Percentiles rank a stretch among this genome's conserved stretches.
These are phyloP conservation scores for Curvularia hawaiiensis DNA, from an alignment of 2,329 filamentous ascomycete species.

Conservation along the genomic window DNA sequence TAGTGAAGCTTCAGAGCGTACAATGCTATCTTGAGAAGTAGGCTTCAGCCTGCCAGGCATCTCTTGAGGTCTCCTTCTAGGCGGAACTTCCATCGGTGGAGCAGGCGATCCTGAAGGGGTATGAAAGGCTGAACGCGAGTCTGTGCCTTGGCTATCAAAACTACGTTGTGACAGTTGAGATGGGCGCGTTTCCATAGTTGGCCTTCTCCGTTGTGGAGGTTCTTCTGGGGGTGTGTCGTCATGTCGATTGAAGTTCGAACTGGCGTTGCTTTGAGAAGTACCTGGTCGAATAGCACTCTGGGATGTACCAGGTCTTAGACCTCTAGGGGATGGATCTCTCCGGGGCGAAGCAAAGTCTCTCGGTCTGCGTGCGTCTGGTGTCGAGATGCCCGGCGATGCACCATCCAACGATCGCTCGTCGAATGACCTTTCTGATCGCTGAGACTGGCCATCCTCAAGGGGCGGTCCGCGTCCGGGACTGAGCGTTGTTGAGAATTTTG, in stretches of 20 bases:
- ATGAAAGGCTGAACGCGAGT: slow-evolving; percentile 28
- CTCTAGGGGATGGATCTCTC: slow-evolving; percentile 42
- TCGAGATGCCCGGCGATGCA: slow-evolving; percentile 23
- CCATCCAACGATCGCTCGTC: slow-evolving; percentile 36
- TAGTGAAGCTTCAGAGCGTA: slow-evolving; percentile 11
- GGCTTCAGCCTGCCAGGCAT: slow-evolving; percentile 38
- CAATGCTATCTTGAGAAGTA: slow-evolving; percentile 15
- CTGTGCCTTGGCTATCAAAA: slow-evolving; percentile 29
- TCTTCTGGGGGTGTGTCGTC: slow-evolving; percentile 39
- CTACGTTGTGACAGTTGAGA: slow-evolving; percentile 36
- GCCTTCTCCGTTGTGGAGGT: slow-evolving; percentile 66
- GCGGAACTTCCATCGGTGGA: slow-evolving; percentile 33
- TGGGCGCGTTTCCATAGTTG: slow-evolving; percentile 64
- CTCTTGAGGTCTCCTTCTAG: slow-evolving; percentile 32
- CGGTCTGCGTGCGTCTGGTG: slow-evolving; percentile 36
- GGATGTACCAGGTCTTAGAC: slow-evolving; percentile 41
- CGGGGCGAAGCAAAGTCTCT: slow-evolving; percentile 35
- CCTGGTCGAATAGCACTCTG: slow-evolving; percentile 42
- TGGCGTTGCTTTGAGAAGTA: slow-evolving; percentile 45
- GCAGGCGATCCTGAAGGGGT: slow-evolving; percentile 32
- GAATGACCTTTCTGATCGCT: slow-evolving; percentile 36
- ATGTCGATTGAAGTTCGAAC: slow-evolving; percentile 35
- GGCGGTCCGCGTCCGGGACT: slow-evolving; percentile 36
- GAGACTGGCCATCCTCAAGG: slow-evolving; percentile 39
- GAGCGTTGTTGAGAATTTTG: slow-evolving; percentile 28